These are phyloP conservation scores for Aspergillus sp. DNA, from an alignment of 2,329 filamentous ascomycete genomes.

Conservation along the genomic window DNA sequence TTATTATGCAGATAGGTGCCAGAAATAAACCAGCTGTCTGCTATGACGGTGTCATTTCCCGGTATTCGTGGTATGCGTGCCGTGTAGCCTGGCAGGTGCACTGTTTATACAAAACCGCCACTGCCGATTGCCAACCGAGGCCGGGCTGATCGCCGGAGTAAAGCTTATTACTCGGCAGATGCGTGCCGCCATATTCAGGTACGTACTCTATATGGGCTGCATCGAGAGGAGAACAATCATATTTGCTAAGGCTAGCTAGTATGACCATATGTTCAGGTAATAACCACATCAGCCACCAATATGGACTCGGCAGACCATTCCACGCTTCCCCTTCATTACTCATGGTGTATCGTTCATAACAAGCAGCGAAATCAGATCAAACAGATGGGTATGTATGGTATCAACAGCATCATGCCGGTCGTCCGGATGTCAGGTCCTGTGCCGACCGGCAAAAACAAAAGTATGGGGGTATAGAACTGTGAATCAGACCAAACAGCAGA, in stretches of 20 bases:
- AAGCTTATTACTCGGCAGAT: too few species aligned
- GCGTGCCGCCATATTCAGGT: not conserved
- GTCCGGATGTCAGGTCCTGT: slow-evolving; percentile 3
- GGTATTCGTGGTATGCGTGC: too few species aligned
- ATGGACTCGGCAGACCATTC: not conserved
- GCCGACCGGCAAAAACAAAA: slow-evolving; percentile 9
- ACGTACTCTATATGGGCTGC: not conserved
- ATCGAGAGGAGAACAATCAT: too few species aligned
- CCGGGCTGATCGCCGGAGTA: too few species aligned
- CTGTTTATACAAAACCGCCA: too few species aligned
- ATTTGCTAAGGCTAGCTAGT: too few species aligned
- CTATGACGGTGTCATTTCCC: too few species aligned
- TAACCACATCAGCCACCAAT: not conserved
- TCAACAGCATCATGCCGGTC: slow-evolving; percentile 7
- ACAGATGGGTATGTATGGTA: slow-evolving; percentile 4
- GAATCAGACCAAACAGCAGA: slow-evolving; percentile 4
- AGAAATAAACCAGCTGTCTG: too few species aligned
- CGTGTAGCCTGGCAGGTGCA: too few species aligned
- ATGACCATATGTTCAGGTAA: slow-evolving; percentile 1
- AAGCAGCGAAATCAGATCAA: slow-evolving; percentile 6
- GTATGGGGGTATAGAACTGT: slow-evolving; percentile 17
- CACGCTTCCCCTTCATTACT: slow-evolving; percentile 10
- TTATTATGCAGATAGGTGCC: too few species aligned
- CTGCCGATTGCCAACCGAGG: not conserved
- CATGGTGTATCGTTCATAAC: slow-evolving; percentile 11